Percentiles rank a stretch among this genome's conserved stretches.
These are phyloP conservation scores for Exophiala sp. DNA, from an alignment of 2,329 filamentous ascomycete species.

Conservation along the genomic window DNA sequence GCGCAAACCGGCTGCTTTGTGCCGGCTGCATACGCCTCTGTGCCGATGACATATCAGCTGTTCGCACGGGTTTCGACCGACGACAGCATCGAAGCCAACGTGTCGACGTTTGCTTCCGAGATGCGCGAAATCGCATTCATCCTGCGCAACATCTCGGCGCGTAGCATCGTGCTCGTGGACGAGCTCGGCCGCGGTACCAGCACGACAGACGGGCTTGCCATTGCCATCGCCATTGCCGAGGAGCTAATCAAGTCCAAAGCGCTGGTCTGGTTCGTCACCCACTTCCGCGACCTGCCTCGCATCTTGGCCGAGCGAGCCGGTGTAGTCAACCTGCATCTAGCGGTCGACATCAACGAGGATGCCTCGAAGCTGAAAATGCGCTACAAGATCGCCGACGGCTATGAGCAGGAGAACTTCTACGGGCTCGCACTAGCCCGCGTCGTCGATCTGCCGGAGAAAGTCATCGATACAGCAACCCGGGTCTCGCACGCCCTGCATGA, in stretches of 20 bases:
- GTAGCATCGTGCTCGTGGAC: slow-evolving; percentile 78
- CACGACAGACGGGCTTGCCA: slow-evolving; percentile 78
- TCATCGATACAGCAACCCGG: slow-evolving; percentile 62
- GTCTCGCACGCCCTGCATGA: slow-evolving; percentile 59
- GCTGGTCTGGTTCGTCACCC: slow-evolving; percentile 87
- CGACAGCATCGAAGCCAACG: slow-evolving; percentile 80
- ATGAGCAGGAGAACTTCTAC: slow-evolving; percentile 66
- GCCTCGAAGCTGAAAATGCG: slow-evolving; percentile 65
- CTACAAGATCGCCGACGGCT: slow-evolving; percentile 72
- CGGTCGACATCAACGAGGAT: slow-evolving; percentile 57
- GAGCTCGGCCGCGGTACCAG: slow-evolving; percentile 89
- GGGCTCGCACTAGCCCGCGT: slow-evolving; percentile 75
- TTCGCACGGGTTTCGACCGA: slow-evolving; percentile 84
- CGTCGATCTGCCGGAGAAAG: slow-evolving; percentile 61
- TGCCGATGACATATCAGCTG: slow-evolving; percentile 73
- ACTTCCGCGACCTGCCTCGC: slow-evolving; percentile 75
- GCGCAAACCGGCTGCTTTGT: slow-evolving; percentile 89
- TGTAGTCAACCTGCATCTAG: slow-evolving; percentile 75
- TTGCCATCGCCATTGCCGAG: slow-evolving; percentile 85
- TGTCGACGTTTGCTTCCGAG: slow-evolving; percentile 88
- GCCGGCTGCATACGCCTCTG: slow-evolving; percentile 74
- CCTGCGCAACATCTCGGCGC: slow-evolving; percentile 68
- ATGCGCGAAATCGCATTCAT: slow-evolving; percentile 97
- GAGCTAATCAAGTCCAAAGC: slow-evolving; percentile 72
- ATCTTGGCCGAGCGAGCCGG: slow-evolving; percentile 70